Conservation (phyloP, 768 basidiomycete genomes). For the Psilocybe cubensis region DNA sequence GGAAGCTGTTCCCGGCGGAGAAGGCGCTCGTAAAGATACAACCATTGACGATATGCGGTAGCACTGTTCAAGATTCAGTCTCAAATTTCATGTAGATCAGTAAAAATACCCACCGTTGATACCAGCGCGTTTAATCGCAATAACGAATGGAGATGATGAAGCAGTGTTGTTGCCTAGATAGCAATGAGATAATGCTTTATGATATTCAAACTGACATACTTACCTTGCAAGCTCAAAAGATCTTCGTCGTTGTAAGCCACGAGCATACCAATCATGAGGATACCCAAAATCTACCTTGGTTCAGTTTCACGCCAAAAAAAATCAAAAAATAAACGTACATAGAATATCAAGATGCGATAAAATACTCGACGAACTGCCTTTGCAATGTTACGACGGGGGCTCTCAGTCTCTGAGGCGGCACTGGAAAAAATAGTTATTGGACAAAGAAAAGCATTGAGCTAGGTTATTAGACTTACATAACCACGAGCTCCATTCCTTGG, state of each 20-base stretch:
- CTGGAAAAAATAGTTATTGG: conserved; percentile 37
- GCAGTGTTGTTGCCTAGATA: conserved; percentile 55
- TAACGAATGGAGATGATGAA: conserved; percentile 84
- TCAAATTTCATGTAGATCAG: background rate
- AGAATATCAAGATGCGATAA: conserved; percentile 81
- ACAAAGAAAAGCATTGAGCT: background rate
- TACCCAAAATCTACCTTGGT: conserved; percentile 58
- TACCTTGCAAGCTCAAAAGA: conserved; percentile 42
- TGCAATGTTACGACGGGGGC: conserved; percentile 77
- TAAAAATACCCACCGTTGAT: conserved; percentile 44
- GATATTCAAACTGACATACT: background rate
- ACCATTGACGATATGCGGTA: conserved; percentile 76
- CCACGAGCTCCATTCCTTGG: conserved; percentile 77
- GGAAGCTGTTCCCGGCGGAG: conserved; percentile 70
- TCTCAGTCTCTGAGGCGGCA: conserved; percentile 77
- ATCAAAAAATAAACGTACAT: conserved; percentile 40
- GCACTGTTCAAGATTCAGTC: conserved; percentile 34
- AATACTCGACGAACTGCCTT: conserved; percentile 80
- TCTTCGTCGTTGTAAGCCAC: conserved; percentile 67
- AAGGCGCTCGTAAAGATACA: conserved; percentile 72
- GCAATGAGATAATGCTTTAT: background rate
- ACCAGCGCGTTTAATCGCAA: conserved; percentile 75
- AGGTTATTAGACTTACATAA: conserved; percentile 47
- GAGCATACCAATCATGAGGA: conserved; percentile 78
- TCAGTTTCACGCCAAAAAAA: background rate